phyloP scores from a whole-genome alignment of 768 basidiomycete species.

The Leccinum rimulosum region DNA sequence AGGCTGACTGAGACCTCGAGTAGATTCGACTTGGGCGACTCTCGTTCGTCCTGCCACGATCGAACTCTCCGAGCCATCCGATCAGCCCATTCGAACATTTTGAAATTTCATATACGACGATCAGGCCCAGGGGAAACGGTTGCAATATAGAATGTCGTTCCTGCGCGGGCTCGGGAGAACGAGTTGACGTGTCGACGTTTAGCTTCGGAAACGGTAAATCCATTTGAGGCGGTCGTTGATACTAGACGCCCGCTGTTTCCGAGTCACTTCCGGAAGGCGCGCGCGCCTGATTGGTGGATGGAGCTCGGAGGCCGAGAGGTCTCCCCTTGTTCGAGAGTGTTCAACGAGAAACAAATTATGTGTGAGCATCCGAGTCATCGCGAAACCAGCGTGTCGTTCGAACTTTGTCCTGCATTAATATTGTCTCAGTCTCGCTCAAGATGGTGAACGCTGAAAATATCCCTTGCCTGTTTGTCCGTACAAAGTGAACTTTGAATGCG shows the following conservation, averaged over 20 bases:
- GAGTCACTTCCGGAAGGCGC: not conserved
- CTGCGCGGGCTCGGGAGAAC: not conserved
- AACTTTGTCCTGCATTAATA: not conserved
- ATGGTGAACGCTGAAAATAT: not conserved
- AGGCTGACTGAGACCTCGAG: not conserved
- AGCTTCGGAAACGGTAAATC: not conserved
- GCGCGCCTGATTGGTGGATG: not conserved
- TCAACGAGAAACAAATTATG: not conserved
- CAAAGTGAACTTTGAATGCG: not conserved
- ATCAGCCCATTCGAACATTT: not conserved
- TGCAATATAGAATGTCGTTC: not conserved
- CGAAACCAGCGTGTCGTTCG: not conserved
- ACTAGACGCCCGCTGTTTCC: not conserved
- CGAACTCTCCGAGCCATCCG: not conserved
- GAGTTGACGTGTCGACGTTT: not conserved
- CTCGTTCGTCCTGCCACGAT: not conserved
- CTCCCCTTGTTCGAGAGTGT: not conserved
- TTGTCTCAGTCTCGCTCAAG: not conserved
- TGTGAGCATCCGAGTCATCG: not conserved
- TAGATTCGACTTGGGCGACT: not conserved
- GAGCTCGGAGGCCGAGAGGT: not conserved
- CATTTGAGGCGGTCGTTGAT: not conserved
- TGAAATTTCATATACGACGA: not conserved
- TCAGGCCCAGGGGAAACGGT: not conserved
- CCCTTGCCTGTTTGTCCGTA: not conserved